These are phyloP conservation scores for Solanum phureja DNA, from an alignment of 257 asterid genomes.

Conservation along the genomic window DNA sequence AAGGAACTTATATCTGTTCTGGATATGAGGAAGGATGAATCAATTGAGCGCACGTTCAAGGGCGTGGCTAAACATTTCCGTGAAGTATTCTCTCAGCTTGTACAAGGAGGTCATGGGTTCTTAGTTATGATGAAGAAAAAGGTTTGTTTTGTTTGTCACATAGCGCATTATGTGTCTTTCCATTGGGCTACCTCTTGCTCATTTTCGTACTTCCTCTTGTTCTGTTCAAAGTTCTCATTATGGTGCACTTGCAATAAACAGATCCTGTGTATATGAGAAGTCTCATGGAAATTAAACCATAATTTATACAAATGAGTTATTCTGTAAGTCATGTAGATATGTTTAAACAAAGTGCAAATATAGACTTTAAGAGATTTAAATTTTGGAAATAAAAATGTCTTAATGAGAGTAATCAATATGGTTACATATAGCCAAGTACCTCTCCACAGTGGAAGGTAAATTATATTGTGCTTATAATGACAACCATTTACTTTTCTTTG, in stretches of 20 bases:
- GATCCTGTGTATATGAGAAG: background rate
- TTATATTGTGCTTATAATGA: background rate
- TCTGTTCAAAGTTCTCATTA: background rate
- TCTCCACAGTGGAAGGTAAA: background rate
- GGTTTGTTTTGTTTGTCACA: slow-evolving; percentile 38
- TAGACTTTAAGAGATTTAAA: background rate
- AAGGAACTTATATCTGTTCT: slow-evolving; percentile 83
- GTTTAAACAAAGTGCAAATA: background rate
- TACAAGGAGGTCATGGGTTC: slow-evolving; percentile 96
- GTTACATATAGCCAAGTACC: background rate
- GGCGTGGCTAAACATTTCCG: slow-evolving; percentile 97
- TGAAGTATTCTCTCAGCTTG: slow-evolving; percentile 94
- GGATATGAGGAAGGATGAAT: slow-evolving; percentile 99
- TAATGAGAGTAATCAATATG: background rate
- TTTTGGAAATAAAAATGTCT: background rate
- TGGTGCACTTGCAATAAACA: background rate
- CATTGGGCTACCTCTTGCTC: background rate
- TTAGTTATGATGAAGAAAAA: slow-evolving; percentile 93
- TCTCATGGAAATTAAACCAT: background rate
- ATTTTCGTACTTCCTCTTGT: background rate
- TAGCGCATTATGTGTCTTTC: background rate
- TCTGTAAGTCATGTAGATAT: background rate
- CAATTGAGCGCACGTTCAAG: slow-evolving; percentile 96
- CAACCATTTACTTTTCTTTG: background rate
- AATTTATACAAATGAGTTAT: background rate